Conservation (phyloP, 768 basidiomycete species). For the Lyophyllum decastes region DNA sequence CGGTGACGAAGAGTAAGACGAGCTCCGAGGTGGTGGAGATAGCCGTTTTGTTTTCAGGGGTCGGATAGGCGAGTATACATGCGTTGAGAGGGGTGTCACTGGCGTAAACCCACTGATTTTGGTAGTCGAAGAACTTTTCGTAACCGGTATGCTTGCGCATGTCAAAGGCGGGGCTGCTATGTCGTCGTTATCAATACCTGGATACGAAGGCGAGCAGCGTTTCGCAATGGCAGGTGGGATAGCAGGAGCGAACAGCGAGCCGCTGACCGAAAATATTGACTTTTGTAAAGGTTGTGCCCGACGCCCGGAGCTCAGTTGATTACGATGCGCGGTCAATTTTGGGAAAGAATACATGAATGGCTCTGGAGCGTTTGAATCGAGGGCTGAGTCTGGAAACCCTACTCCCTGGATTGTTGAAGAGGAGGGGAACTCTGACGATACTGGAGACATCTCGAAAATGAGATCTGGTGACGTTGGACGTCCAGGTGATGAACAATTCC, state of each 20-base stretch:
- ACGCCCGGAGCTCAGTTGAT: constrained; percentile 10
- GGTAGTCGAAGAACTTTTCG: constrained; percentile 21
- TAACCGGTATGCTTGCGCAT: constrained; percentile 4
- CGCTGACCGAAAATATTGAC: background rate
- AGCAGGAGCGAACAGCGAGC: background rate
- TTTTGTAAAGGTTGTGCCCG: constrained; percentile 11
- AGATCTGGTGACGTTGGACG: constrained; percentile 44
- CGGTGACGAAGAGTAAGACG: constrained; percentile 37
- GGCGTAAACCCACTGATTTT: constrained; percentile 41
- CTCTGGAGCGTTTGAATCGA: constrained; percentile 22
- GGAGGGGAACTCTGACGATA: constrained; percentile 28
- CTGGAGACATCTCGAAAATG: constrained; percentile 57
- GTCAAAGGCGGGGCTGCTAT: constrained; percentile 5
- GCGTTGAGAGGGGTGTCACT: constrained; percentile 21
- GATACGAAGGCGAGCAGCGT: background rate
- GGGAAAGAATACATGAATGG: constrained; percentile 45
- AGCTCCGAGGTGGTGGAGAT: constrained; percentile 34
- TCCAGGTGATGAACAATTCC: constrained; percentile 27
- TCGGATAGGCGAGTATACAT: constrained; percentile 12
- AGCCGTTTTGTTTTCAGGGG: constrained; percentile 21
- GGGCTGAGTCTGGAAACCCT: constrained; percentile 20
- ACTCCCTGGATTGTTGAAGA: constrained; percentile 15
- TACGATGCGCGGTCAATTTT: constrained; percentile 20
- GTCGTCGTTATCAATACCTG: constrained; percentile 8
- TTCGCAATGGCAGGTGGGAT: constrained; percentile 5